Evolutionary conservation across 805 yeast species (phyloP).

Genomic region (Metschnikowia sp.): DNA sequence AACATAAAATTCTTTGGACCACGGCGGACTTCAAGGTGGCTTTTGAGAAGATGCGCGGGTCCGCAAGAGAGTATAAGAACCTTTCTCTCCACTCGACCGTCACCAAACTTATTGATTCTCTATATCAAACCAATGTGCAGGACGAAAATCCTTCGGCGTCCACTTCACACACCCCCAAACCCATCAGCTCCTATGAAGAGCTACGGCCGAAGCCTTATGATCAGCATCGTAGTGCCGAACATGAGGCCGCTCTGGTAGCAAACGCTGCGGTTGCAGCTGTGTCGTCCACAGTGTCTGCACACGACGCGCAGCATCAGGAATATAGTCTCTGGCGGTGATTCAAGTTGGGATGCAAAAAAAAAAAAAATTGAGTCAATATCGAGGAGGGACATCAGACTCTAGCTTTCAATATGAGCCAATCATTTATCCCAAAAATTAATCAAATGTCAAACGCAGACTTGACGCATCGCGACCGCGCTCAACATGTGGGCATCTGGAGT

Average conservation of each 20-base stretch:
- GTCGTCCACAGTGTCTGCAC: constrained; percentile 25
- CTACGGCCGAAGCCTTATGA: constrained; percentile 9
- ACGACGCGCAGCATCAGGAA: constrained; percentile 32
- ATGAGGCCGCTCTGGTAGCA: constrained; percentile 33
- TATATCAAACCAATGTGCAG: constrained; percentile 4
- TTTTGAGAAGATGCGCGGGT: constrained; percentile 56
- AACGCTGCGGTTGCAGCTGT: constrained; percentile 40
- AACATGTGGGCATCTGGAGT: too few relatives aligned
- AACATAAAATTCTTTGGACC: constrained; percentile 40
- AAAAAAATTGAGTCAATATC: too few relatives aligned
- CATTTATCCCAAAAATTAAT: too few relatives aligned
- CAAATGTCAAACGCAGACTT: too few relatives aligned
- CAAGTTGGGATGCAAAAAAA: too few relatives aligned
- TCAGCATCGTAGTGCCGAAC: constrained; percentile 10
- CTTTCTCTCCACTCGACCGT: constrained; percentile 13
- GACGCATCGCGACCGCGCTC: too few relatives aligned
- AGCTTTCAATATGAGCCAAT: too few relatives aligned
- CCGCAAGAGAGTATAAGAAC: constrained; percentile 42
- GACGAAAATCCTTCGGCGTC: neutral
- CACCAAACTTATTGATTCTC: constrained; percentile 12
- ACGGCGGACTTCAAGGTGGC: constrained; percentile 60
- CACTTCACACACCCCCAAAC: constrained; percentile 2
- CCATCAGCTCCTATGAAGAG: constrained; percentile 7
- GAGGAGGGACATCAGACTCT: too few relatives aligned
- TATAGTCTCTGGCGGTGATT: constrained; percentile 33